Percentiles rank a stretch among this genome's conserved stretches.
These are phyloP conservation scores for Daldinia bambusicola DNA, from an alignment of 495 filamentous ascomycete genomes.

Conservation along the genomic window DNA sequence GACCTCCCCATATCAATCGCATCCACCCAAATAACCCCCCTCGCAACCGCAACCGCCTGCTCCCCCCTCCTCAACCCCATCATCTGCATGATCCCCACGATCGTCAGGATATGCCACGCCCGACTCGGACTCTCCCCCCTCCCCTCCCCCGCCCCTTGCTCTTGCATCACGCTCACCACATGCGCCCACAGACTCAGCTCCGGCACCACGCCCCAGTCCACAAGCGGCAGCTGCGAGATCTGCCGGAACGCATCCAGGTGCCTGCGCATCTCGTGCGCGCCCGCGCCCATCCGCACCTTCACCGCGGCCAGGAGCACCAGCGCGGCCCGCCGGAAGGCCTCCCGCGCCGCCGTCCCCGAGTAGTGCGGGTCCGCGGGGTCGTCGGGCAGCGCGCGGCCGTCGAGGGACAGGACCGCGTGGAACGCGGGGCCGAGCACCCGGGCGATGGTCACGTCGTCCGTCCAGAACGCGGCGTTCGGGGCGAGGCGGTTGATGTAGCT, in stretches of 20 bases:
- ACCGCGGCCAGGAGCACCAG: slow-evolving; percentile 43
- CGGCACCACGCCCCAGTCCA: slow-evolving; percentile 39
- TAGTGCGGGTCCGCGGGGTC: slow-evolving; percentile 29
- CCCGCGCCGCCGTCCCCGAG: slow-evolving; percentile 39
- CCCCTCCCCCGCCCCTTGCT: slow-evolving; percentile 18
- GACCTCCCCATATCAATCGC: slow-evolving; percentile 38
- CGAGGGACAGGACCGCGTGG: slow-evolving; percentile 39
- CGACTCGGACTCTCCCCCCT: slow-evolving; percentile 25
- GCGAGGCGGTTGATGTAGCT: slow-evolving; percentile 40
- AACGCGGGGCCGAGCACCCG: slow-evolving; percentile 37
- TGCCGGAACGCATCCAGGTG: slow-evolving; percentile 45
- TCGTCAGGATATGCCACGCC: slow-evolving; percentile 43
- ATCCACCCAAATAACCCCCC: slow-evolving; percentile 45
- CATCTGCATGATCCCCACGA: slow-evolving; percentile 42
- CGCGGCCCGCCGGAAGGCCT: slow-evolving; percentile 39
- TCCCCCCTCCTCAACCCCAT: slow-evolving; percentile 30
- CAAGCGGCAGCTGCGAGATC: slow-evolving; percentile 41
- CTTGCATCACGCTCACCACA: slow-evolving; percentile 37
- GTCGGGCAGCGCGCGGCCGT: slow-evolving; percentile 34
- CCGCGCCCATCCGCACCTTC: slow-evolving; percentile 34
- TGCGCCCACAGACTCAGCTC: slow-evolving; percentile 48
- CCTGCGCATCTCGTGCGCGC: slow-evolving; percentile 24
- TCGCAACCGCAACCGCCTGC: slow-evolving; percentile 38
- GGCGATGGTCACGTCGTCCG: slow-evolving; percentile 37
- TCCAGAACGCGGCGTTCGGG: slow-evolving; percentile 27